Conservation (phyloP, 768 basidiomycete genomes). For the Paxillus rubicundulus region DNA sequence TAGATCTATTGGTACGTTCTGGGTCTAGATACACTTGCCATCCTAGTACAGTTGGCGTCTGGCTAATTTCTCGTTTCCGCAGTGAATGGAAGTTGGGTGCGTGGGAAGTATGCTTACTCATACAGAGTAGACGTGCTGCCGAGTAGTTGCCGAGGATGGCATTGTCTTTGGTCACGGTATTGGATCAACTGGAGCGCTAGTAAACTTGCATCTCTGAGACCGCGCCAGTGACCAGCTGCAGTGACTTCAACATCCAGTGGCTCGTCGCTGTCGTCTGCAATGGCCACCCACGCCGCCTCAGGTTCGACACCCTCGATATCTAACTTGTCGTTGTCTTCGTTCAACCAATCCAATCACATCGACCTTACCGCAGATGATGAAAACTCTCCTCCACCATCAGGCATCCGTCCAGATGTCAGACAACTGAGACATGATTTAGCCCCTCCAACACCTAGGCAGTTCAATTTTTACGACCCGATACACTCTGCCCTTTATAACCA, state of each 20-base stretch:
- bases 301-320: slow-evolving; percentile 32
- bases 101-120: slow-evolving; percentile 27
- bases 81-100: slow-evolving; percentile 1
- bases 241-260: not conserved
- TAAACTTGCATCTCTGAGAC: slow-evolving; percentile 11
- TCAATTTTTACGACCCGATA: slow-evolving; percentile 15
- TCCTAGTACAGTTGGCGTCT: too few relatives aligned
- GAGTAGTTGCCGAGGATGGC: slow-evolving; percentile 28
- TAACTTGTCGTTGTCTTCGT: slow-evolving; percentile 37
- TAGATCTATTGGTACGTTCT: too few relatives aligned
- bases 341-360: slow-evolving; percentile 53
- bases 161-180: slow-evolving; percentile 4
- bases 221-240: not conserved
- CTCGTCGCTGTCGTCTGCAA: slow-evolving; percentile 24
- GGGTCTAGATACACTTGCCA: too few relatives aligned
- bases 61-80: too few relatives aligned
- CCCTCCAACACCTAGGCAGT: slow-evolving; percentile 8
- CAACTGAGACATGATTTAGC: slow-evolving; percentile 39
- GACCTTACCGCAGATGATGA: slow-evolving; percentile 74
- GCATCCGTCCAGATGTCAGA: slow-evolving; percentile 37
- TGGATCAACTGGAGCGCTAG: too few relatives aligned
- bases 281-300: slow-evolving; percentile 29
- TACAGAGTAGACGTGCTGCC: slow-evolving; percentile 14
- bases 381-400: slow-evolving; percentile 34
- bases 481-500: slow-evolving; percentile 24